phyloP scores from a whole-genome alignment of 306 rosid genomes.

The Gynostemma pentaphyllum region DNA sequence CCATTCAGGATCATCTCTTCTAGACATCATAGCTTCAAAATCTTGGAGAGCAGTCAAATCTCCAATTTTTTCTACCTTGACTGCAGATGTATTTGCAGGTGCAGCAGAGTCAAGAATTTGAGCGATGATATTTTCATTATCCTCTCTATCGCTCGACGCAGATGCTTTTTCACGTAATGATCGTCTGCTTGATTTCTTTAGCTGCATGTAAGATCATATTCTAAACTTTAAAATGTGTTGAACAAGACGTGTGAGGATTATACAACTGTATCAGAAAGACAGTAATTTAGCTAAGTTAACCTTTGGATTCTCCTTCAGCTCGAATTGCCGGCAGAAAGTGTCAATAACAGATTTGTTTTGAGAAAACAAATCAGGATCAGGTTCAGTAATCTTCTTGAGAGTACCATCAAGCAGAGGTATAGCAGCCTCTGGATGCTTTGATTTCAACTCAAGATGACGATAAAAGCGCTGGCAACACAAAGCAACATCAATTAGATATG shows the following conservation, averaged over 20 bases:
- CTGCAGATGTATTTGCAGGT: slow-evolving; percentile 17
- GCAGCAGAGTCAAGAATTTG: slow-evolving; percentile 22
- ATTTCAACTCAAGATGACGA: slow-evolving; percentile 53
- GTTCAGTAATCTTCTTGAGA: slow-evolving; percentile 64
- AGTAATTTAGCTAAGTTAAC: background rate
- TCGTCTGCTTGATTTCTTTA: slow-evolving; percentile 42
- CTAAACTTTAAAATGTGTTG: slow-evolving; percentile 4
- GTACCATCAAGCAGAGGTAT: slow-evolving; percentile 73
- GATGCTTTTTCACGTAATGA: slow-evolving; percentile 28
- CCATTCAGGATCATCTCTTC: slow-evolving; percentile 67
- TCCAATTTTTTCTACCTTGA: slow-evolving; percentile 53
- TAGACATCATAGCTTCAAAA: slow-evolving; percentile 71
- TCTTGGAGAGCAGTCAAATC: slow-evolving; percentile 57
- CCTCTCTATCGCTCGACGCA: slow-evolving; percentile 25
- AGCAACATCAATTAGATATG: slow-evolving; percentile 10
- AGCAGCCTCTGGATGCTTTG: slow-evolving; percentile 58
- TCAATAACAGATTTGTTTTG: slow-evolving; percentile 37
- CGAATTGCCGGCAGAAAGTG: slow-evolving; percentile 34
- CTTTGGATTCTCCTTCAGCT: slow-evolving; percentile 31
- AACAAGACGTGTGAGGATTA: background rate
- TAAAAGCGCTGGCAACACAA: slow-evolving; percentile 61
- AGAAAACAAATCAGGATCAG: slow-evolving; percentile 44
- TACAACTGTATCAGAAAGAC: background rate
- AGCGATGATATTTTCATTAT: slow-evolving; percentile 23
- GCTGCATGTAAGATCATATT: slow-evolving; percentile 25